Conservation (phyloP, 495 filamentous ascomycete genomes). For the Podospora bellae-mahoneyi region DNA sequence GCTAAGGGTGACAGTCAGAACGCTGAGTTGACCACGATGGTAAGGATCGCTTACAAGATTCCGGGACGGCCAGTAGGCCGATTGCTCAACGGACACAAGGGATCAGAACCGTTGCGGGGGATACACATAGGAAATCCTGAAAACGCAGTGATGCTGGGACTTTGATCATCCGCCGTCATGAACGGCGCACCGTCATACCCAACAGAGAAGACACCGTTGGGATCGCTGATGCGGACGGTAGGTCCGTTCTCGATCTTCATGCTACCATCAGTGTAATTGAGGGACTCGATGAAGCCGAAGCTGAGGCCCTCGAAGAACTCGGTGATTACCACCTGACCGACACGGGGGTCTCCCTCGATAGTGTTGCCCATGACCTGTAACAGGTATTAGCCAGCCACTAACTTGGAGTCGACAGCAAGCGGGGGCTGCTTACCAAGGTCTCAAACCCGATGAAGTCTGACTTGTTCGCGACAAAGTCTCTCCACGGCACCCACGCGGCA, state of each 20-base stretch:
- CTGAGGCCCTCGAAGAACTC: conserved; percentile 29
- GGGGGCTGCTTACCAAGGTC: not conserved
- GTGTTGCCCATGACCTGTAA: conserved; percentile 32
- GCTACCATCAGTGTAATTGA: conserved; percentile 24
- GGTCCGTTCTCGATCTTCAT: conserved; percentile 34
- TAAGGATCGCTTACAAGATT: no score
- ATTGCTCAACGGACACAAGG: not conserved
- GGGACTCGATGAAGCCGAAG: conserved; percentile 31
- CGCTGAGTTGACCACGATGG: conserved; percentile 17
- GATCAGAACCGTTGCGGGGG: conserved; percentile 30
- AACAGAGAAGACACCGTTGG: conserved; percentile 31
- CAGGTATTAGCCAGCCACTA: no score
- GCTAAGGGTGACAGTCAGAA: conserved; percentile 25
- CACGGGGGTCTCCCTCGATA: conserved; percentile 29
- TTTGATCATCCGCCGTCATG: conserved; percentile 37
- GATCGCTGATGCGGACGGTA: conserved; percentile 36
- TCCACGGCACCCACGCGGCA: conserved; percentile 32
- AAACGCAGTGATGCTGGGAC: conserved; percentile 36
- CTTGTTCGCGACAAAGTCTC: conserved; percentile 22
- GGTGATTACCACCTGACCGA: conserved; percentile 32
- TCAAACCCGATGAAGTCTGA: conserved; percentile 14
- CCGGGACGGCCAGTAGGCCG: no score
- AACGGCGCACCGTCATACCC: conserved; percentile 26
- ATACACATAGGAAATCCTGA: conserved; percentile 43
- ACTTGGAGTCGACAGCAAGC: no score